Base-by-base conservation (phyloP, 1,139 yeast genomes). In the Lodderomyces beijingensis region DNA sequence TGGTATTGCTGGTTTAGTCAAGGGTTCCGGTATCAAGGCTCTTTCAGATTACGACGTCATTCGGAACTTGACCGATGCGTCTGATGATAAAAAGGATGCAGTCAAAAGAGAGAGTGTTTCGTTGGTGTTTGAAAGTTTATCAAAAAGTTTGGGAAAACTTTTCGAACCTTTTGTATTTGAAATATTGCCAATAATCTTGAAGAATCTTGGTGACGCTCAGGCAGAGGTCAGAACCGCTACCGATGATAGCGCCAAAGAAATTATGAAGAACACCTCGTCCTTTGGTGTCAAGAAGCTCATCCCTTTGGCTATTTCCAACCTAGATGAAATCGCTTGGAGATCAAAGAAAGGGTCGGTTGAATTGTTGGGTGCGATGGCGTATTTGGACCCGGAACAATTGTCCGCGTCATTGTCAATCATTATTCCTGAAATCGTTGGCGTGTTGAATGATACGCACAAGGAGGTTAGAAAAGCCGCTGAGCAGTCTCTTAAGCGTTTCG, bases 261-360 rank as follows among this genome's bases (percentile, higher is more conserved):
- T 93, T 43, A 93, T 91, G 99, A 77, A 82, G 38, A 76, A 80
- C 48, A 86, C 98, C 7, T 88, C 97, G 4, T 81, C 95, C 44
- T 91, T 67, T 55, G 98, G 98, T 59, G 86, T 91, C 38, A 86
- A 85, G 55, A 81, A 83, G 47, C 71, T 91, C 54, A 88, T 91
- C 55, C 99, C 98, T 1, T 70, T 89, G 40, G 94, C 96, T 1
- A 76, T 91, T 38, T 77, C 80, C 23, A 87, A 86, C 45, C 69
- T 91, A 47, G 94, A 88, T 48, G 95, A 87, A 43, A 79, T 82
- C 37, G 84, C 94, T 1, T 91, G 99, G 99, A 77, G 99, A 63
- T 79, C 95, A 2, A 91, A 91, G 60, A 87, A 89, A 59, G 98
- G 97, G 9, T 87, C 97, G 5, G 98, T 91, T 19, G 98, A 93